phyloP scores from a whole-genome alignment of 805 yeast genomes.

The Wickerhamiella sorbophila region DNA sequence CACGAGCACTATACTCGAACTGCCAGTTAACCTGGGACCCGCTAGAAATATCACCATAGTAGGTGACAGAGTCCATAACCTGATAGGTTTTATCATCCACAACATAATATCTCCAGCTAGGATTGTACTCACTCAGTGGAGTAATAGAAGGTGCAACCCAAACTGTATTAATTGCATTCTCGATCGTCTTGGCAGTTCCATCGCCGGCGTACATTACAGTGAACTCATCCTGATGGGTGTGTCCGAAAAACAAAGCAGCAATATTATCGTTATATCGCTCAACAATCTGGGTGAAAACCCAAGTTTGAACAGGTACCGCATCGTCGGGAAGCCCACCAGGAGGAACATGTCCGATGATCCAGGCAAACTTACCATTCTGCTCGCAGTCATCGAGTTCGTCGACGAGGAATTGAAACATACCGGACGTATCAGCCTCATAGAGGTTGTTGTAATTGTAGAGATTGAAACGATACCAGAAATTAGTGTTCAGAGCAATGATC shows the following conservation, averaged over 20 bases:
- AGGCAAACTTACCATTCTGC: slow-evolving; percentile 43
- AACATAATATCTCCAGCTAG: slow-evolving; percentile 60
- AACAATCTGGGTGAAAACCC: slow-evolving; percentile 40
- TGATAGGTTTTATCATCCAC: slow-evolving; percentile 48
- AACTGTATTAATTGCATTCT: slow-evolving; percentile 39
- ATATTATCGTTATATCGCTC: slow-evolving; percentile 54
- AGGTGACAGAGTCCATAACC: slow-evolving; percentile 45
- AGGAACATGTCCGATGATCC: slow-evolving; percentile 63
- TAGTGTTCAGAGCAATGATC: slow-evolving; percentile 49
- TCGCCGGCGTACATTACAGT: slow-evolving; percentile 39
- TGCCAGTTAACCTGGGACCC: slow-evolving; percentile 45
- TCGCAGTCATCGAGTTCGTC: slow-evolving; percentile 52
- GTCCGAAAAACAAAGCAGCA: slow-evolving; percentile 58
- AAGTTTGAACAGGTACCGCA: slow-evolving; percentile 47
- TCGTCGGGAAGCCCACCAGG: slow-evolving; percentile 36
- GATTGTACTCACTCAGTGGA: slow-evolving; percentile 45
- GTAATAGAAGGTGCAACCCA: slow-evolving; percentile 58
- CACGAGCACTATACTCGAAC: slow-evolving; percentile 51
- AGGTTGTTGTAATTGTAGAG: slow-evolving; percentile 41
- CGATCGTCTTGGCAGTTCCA: slow-evolving; percentile 31
- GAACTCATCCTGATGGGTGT: slow-evolving; percentile 58
- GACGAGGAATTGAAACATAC: slow-evolving; percentile 45
- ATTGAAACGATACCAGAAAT: slow-evolving; percentile 52
- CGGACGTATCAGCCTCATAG: slow-evolving; percentile 43
- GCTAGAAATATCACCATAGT: slow-evolving; percentile 37